Percentiles rank a stretch among this genome's conserved stretches.
phyloP scores from a whole-genome alignment of 331 rosid genomes.

The Saraca asoca region DNA sequence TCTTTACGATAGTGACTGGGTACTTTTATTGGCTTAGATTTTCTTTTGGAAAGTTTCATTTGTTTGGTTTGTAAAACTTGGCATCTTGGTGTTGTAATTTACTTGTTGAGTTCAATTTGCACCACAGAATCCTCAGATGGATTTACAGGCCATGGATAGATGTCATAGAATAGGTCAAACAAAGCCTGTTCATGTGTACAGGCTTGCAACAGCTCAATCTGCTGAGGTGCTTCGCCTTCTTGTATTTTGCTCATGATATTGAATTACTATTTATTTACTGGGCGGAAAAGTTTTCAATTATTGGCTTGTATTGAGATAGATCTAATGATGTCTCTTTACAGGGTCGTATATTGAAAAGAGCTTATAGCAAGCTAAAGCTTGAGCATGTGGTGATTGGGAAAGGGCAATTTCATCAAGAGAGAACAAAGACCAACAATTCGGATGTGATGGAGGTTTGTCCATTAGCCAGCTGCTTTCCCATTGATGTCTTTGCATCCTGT shows the following conservation, averaged over 20 bases:
- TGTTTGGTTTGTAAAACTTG: conserved; percentile 12
- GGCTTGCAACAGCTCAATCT: conserved; percentile 96
- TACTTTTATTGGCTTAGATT: conserved; percentile 37
- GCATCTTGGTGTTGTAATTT: neutral
- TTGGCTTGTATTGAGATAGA: conserved; percentile 15
- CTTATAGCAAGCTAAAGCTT: conserved; percentile 95
- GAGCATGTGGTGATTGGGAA: conserved; percentile 94
- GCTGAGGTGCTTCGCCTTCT: conserved; percentile 58
- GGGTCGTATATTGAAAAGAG: conserved; percentile 94
- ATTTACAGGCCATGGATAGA: conserved; percentile 99
- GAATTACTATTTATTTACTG: neutral
- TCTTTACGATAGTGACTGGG: conserved; percentile 99
- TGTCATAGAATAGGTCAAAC: conserved; percentile 97
- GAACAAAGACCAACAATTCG: conserved; percentile 36
- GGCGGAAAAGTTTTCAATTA: too few species aligned
- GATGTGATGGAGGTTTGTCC: conserved; percentile 58
- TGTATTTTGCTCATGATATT: neutral
- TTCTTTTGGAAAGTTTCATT: neutral
- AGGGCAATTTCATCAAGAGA: conserved; percentile 90
- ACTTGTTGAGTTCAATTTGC: conserved; percentile 30
- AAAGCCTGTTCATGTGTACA: conserved; percentile 95
- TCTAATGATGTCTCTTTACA: conserved; percentile 43
- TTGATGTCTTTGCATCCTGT: neutral
- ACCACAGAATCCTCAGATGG: conserved; percentile 92
- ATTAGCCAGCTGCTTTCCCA: conserved; percentile 9